Evolutionary conservation across 306 rosid species (phyloP).

Genomic region (Trichosanthes truncata): DNA sequence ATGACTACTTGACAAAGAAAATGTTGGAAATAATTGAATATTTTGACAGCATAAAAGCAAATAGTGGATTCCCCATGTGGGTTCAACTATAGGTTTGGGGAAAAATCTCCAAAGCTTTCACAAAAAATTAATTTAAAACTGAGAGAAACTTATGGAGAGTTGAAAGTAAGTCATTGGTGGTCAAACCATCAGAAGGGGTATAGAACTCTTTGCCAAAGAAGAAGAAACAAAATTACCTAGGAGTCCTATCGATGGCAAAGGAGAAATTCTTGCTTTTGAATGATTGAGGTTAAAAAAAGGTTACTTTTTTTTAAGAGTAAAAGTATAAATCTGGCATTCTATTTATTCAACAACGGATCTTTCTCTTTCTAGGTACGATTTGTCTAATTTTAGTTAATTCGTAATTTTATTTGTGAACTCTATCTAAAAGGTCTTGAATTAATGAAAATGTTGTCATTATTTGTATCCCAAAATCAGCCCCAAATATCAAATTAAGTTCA

Average conservation of each 20-base stretch:
- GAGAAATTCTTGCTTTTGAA: not conserved
- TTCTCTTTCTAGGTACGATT: not conserved
- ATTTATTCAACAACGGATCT: not conserved
- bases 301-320: not conserved
- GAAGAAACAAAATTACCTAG: not conserved
- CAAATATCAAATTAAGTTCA: too few relatives aligned
- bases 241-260: not conserved
- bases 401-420: not conserved
- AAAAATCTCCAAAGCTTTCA: not conserved
- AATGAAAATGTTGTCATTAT: too few relatives aligned
- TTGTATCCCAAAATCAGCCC: too few relatives aligned
- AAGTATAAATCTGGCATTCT: not conserved
- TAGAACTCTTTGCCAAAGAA: not conserved
- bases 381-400: not conserved
- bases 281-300: not conserved
- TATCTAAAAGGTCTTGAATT: too few relatives aligned
- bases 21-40: not conserved
- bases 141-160: not conserved
- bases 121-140: not conserved
- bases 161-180: not conserved
- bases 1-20: constrained; percentile 7
- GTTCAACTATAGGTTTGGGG: not conserved
- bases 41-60: not conserved
- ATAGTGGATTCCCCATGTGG: not conserved
- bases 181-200: not conserved